phyloP scores from a whole-genome alignment of 352 stramenopile species.

The Blastocystis sp. region DNA sequence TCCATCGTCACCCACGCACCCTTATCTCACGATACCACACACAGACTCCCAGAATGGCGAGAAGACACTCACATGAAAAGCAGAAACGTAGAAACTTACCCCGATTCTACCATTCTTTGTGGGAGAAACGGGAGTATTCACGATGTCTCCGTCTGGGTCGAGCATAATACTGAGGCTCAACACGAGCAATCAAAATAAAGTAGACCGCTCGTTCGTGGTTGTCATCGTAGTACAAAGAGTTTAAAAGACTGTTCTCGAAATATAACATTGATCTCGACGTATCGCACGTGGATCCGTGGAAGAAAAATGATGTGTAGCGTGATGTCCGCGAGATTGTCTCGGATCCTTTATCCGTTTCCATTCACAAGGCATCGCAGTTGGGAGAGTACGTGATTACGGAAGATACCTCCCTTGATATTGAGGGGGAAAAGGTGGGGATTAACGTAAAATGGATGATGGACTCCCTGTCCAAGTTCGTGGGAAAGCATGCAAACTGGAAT shows the following conservation, averaged over 20 bases:
- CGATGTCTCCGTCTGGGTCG: not conserved
- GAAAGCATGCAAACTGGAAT: constrained; percentile 52
- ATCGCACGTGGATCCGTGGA: not conserved
- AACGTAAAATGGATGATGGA: constrained; percentile 68
- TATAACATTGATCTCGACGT: constrained; percentile 49
- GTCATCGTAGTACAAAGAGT: constrained; percentile 34
- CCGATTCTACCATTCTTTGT: constrained; percentile 16
- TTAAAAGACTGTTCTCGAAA: constrained; percentile 45
- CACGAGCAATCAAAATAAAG: constrained; percentile 65
- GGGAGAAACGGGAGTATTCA: not conserved
- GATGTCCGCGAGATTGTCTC: constrained; percentile 63
- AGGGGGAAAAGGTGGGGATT: constrained; percentile 52
- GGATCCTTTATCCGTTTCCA: constrained; percentile 52
- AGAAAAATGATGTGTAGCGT: constrained; percentile 8
- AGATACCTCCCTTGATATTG: constrained; percentile 56
- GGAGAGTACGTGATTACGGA: constrained; percentile 62
- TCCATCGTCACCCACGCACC: too few species aligned
- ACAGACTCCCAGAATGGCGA: too few species aligned
- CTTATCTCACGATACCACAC: too few species aligned
- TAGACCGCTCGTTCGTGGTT: not conserved
- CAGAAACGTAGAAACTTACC: constrained; percentile 22
- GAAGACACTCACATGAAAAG: not conserved
- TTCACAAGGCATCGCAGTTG: constrained; percentile 65
- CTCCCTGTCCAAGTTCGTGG: constrained; percentile 30
- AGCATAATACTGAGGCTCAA: constrained; percentile 39